These are phyloP conservation scores for Usnea hakonensis DNA, from an alignment of 495 filamentous ascomycete genomes.

Conservation along the genomic window DNA sequence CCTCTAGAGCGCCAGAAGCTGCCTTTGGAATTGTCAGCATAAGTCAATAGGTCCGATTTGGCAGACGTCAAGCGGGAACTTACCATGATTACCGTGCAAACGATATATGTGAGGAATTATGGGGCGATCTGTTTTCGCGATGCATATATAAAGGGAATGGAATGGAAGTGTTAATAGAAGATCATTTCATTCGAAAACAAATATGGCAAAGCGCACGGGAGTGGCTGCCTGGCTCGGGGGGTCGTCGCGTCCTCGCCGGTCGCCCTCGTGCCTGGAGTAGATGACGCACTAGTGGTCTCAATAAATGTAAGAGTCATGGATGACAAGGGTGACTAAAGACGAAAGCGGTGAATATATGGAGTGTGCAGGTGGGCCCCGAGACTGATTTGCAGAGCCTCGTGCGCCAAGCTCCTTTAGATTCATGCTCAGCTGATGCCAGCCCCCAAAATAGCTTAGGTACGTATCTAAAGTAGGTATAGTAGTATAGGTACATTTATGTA, in stretches of 20 bases:
- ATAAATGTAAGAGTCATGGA: constrained; percentile 3
- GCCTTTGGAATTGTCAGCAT: constrained; percentile 16
- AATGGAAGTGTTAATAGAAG: not conserved
- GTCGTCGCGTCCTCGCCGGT: not conserved
- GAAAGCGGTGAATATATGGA: not conserved
- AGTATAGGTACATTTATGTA: no score
- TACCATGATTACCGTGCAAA: constrained; percentile 17
- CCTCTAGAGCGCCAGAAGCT: constrained; percentile 10
- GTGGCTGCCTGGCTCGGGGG: constrained; percentile 3
- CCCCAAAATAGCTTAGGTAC: no score
- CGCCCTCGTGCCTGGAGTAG: constrained; percentile 13
- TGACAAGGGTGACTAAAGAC: not conserved
- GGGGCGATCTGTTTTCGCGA: not conserved
- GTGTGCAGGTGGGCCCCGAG: constrained; percentile 2
- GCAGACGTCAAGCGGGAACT: constrained; percentile 2
- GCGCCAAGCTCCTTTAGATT: not conserved
- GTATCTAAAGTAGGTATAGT: no score
- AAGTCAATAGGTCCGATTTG: not conserved
- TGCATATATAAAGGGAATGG: constrained; percentile 1
- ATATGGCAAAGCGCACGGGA: not conserved
- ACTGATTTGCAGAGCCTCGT: constrained; percentile 11
- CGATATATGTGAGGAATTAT: not conserved
- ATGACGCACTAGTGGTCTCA: not conserved
- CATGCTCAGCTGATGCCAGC: not conserved
- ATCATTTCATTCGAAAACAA: not conserved